Percentiles rank a stretch among this genome's conserved stretches.
Conservation (phyloP, 768 basidiomycete species). For the Suillus luteus region DNA sequence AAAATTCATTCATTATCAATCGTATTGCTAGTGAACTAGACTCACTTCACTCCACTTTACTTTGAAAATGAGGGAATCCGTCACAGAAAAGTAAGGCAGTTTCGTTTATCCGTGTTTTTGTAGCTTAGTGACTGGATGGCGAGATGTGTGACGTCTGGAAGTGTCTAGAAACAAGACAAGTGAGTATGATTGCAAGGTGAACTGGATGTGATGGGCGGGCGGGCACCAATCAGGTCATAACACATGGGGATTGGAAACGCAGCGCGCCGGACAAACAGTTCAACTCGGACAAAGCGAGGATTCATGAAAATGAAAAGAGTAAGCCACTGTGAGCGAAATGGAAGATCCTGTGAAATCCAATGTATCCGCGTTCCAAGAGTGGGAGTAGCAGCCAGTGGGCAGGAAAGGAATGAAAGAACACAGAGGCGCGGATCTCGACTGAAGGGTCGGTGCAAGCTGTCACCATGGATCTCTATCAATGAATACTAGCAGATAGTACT, state of each 20-base stretch:
- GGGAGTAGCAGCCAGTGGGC: neutral
- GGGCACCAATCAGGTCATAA: neutral
- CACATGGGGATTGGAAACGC: neutral
- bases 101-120: neutral
- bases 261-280: neutral
- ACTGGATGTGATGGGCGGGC: neutral
- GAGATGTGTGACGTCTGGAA: neutral
- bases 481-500: too few species aligned
- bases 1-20: neutral
- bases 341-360: neutral
- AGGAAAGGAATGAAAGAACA: neutral
- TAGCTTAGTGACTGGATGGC: neutral
- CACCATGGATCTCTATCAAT: too few species aligned
- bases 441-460: neutral
- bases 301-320: neutral
- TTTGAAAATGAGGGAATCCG: neutral
- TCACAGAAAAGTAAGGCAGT: neutral
- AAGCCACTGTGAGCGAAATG: neutral
- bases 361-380: neutral
- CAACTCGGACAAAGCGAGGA: neutral
- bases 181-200: neutral
- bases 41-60: neutral
- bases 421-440: too few species aligned
- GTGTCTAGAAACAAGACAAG: neutral
- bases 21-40: neutral